Base-by-base conservation (phyloP, 495 filamentous ascomycete genomes). In the Penicillium arizonense region DNA sequence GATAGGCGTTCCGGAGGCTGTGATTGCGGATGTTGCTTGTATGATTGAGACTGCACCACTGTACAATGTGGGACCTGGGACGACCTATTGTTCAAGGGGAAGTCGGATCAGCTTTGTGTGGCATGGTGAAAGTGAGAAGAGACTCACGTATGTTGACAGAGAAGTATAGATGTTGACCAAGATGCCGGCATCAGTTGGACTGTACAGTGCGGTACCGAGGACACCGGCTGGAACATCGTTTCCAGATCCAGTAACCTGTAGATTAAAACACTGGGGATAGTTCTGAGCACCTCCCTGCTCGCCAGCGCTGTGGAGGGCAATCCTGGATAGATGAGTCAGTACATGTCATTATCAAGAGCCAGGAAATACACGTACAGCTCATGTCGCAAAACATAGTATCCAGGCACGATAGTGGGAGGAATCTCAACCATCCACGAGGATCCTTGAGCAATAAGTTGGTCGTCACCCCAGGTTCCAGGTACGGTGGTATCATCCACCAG, bases 331-430 rank as follows among this genome's bases (percentile, higher is more conserved):
- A 2, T 5, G n/a, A 20, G 14, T 43, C 35, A 50, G 48, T n/a
- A 6, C 0, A 3, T 2, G 23, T 14, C 13, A 1, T 20, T 3
- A 1, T 10, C 10, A 4, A 16, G 6, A 14, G 4, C 2, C 0
- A 5, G 2, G 1, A 33, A 0, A 13, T 3, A 0, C 6, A 26
- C 48, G n/a, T 35, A 50, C 48, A 50, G 4, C 67, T 91, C 89
- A 65, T 90, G 83, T 34, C 89, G 82, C 37, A 93, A 69, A 34
- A 93, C 83, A 62, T 90, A 93, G 70, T 86, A 82, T n/a, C 88
- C 88, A 3, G 82, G 61, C 18, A 77, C 77, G 42, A 91, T 76
- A 50, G 71, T 69, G 5, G 69, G 38, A 6, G 88, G 87, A 58
- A 93, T 87, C 30, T 79, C 81, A 30, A 89, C 78, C 48, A 80